Conservation (phyloP, 177 flowering plant genomes). For the Vitis hybrid region DNA sequence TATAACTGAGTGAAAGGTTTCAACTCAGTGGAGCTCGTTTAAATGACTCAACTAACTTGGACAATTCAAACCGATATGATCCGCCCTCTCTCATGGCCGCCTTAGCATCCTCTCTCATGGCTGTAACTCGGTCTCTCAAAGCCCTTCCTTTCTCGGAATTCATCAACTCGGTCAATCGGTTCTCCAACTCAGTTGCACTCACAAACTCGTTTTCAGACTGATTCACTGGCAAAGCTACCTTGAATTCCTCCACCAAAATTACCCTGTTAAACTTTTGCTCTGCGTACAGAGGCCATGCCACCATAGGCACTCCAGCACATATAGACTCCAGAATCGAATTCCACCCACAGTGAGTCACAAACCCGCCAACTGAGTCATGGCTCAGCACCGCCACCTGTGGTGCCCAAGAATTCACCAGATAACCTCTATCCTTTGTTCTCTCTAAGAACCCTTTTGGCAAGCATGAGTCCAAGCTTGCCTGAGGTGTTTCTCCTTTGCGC, state of each 20-base stretch:
- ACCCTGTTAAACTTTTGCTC: slow-evolving; percentile 13
- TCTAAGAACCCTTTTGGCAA: not conserved
- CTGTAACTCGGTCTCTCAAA: not conserved
- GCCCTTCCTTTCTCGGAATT: slow-evolving; percentile 12
- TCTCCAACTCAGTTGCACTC: slow-evolving; percentile 15
- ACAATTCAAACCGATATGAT: no score
- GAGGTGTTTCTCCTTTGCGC: not conserved
- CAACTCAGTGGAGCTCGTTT: no score
- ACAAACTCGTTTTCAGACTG: slow-evolving; percentile 7
- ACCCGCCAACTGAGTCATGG: no score
- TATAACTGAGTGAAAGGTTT: no score
- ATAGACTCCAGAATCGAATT: slow-evolving; percentile 5
- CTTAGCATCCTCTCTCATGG: slow-evolving; percentile 2
- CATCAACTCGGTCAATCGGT: slow-evolving; percentile 21
- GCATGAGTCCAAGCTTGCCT: not conserved
- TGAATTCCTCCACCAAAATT: slow-evolving; percentile 13
- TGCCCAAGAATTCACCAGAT: not conserved
- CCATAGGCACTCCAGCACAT: slow-evolving; percentile 10
- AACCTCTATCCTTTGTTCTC: not conserved
- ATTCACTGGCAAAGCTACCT: slow-evolving; percentile 9
- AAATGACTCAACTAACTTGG: no score
- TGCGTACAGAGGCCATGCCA: slow-evolving; percentile 18
- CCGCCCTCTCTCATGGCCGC: no score
- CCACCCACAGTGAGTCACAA: no score
- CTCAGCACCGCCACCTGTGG: no score